phyloP scores from a whole-genome alignment of 768 basidiomycete genomes.

The Erythrobasidium yunnanense region DNA sequence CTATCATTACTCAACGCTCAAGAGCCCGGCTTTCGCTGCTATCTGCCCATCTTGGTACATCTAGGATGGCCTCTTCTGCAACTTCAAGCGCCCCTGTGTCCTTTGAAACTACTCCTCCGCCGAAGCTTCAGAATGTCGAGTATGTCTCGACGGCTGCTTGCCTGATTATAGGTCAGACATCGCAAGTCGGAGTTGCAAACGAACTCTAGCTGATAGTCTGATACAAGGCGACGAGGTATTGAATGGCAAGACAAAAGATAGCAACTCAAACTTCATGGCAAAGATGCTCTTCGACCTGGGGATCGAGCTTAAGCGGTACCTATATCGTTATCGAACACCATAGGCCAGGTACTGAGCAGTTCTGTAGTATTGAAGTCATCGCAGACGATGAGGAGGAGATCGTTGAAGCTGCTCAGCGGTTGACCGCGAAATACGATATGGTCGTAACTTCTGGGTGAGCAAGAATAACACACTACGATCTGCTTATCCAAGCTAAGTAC shows the following conservation, averaged over 20 bases:
- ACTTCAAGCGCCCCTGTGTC: background rate
- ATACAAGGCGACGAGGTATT: conserved; percentile 57
- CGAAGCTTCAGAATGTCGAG: background rate
- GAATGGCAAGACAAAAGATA: conserved; percentile 65
- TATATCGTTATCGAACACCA: background rate
- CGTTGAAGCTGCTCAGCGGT: conserved; percentile 68
- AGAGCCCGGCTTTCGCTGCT: no score
- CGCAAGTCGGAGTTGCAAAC: conserved; percentile 44
- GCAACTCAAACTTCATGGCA: conserved; percentile 71
- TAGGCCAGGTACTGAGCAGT: conserved; percentile 43
- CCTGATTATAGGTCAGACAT: conserved; percentile 47
- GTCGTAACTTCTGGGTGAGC: no score
- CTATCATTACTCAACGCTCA: no score
- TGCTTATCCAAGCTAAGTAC: no score
- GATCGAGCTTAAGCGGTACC: conserved; percentile 54
- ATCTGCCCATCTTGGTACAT: no score
- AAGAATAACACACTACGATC: no score
- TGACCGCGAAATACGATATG: conserved; percentile 73
- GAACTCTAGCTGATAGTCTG: conserved; percentile 39
- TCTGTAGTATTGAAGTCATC: conserved; percentile 61
- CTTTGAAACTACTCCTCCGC: background rate
- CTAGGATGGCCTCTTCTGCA: background rate
- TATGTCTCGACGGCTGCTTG: conserved; percentile 39
- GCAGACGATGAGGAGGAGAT: conserved; percentile 84
- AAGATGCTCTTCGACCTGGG: conserved; percentile 81